These are phyloP conservation scores for Yarrowia yakushimensis DNA, from an alignment of 805 yeast genomes.

Conservation along the genomic window DNA sequence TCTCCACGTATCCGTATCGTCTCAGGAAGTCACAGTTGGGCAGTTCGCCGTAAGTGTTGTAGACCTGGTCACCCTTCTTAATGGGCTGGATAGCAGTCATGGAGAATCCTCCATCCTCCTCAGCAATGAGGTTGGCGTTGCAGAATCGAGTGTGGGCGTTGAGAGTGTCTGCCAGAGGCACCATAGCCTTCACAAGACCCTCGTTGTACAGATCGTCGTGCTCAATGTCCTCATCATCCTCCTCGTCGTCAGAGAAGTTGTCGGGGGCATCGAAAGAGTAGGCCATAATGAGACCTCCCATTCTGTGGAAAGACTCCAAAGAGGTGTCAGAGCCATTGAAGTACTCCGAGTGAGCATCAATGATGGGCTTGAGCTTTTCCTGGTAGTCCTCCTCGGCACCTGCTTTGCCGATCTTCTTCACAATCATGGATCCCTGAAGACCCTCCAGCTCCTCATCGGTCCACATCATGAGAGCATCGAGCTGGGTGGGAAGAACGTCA, in stretches of 20 bases:
- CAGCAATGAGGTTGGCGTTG: constrained; percentile 67
- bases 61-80: constrained; percentile 65
- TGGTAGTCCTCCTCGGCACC: constrained; percentile 60
- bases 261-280: constrained; percentile 69
- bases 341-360: constrained; percentile 31
- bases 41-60: constrained; percentile 84
- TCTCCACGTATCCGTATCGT: constrained; percentile 87
- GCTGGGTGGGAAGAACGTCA: constrained; percentile 58
- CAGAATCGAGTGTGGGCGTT: constrained; percentile 77
- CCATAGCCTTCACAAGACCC: constrained; percentile 70
- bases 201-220: constrained; percentile 42
- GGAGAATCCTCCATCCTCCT: constrained; percentile 45
- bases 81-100: constrained; percentile 70
- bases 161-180: constrained; percentile 86
- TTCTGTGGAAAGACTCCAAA: constrained; percentile 58
- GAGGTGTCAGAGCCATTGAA: constrained; percentile 39
- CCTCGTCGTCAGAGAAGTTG: constrained; percentile 26
- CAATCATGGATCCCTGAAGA: constrained; percentile 67
- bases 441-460: constrained; percentile 50
- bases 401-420: constrained; percentile 66
- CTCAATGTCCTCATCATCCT: constrained; percentile 33
- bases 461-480: constrained; percentile 83
- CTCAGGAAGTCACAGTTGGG: constrained; percentile 89
- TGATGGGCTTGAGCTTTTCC: constrained; percentile 46
- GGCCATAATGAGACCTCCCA: constrained; percentile 81